Conservation (phyloP, 139 green algal genomes). For the Micractinium sp. region DNA sequence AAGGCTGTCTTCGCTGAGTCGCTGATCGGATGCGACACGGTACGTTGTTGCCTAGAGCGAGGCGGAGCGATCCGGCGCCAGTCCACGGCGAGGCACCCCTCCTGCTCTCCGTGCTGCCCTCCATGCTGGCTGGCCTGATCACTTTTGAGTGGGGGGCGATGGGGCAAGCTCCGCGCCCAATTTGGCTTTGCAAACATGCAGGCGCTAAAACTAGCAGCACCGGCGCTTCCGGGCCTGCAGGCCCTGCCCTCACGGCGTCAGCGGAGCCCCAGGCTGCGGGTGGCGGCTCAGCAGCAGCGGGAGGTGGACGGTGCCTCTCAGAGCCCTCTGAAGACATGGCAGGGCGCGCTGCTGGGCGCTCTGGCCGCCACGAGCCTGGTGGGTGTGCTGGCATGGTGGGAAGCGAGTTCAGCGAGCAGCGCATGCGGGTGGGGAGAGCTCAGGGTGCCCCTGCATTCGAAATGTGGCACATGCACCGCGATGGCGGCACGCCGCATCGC, state of each 20-base stretch:
- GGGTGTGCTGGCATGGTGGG: not conserved
- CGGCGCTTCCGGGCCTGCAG: not conserved
- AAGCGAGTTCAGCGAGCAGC: too few relatives aligned
- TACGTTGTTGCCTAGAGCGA: too few relatives aligned
- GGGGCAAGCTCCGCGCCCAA: not conserved
- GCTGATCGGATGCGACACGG: too few relatives aligned
- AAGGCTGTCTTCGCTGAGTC: too few relatives aligned
- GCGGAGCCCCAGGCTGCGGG: not conserved
- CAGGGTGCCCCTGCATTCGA: not conserved
- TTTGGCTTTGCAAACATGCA: not conserved
- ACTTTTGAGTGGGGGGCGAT: too few relatives aligned
- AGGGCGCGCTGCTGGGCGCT: constrained; percentile 22
- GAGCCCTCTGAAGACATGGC: not conserved
- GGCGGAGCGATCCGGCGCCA: too few relatives aligned
- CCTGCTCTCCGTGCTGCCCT: too few relatives aligned
- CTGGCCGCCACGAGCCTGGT: constrained; percentile 43
- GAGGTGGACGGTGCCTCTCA: not conserved
- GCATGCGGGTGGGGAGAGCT: not conserved
- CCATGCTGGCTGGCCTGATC: too few relatives aligned
- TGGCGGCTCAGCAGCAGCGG: not conserved
- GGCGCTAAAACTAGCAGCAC: not conserved
- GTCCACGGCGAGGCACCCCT: too few relatives aligned
- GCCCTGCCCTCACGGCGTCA: not conserved
- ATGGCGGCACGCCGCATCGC: not conserved
- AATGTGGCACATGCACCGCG: not conserved